A percentile compares a stretch with the other conserved stretches of the same genome.
Conservation (phyloP, 2,329 filamentous ascomycete genomes). For the Magnaporthiopsis poae region DNA sequence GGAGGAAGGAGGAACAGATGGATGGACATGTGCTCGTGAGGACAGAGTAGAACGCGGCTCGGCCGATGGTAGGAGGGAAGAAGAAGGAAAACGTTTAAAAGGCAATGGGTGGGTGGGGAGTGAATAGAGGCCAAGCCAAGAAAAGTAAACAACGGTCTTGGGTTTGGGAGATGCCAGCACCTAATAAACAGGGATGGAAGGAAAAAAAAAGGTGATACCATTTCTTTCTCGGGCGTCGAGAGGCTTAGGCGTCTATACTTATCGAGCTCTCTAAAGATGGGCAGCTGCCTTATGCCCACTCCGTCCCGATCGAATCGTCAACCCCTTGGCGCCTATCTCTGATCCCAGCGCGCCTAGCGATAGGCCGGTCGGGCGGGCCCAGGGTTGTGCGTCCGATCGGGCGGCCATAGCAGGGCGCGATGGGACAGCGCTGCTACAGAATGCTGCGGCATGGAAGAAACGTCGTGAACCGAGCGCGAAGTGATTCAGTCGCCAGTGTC, state of each 20-base stretch:
- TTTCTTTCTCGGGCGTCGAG: background rate
- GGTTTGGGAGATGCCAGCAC: background rate
- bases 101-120: no score
- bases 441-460: no score
- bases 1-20: background rate
- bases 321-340: background rate
- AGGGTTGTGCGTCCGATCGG: background rate
- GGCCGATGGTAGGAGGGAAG: background rate
- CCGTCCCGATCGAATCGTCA: background rate
- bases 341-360: background rate
- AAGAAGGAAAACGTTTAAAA: background rate
- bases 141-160: background rate
- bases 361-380: background rate
- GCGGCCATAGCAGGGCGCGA: background rate
- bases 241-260: background rate
- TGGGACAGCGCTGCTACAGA: no score
- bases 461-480: background rate
- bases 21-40: background rate
- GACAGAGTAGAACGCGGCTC: background rate
- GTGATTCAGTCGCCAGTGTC: background rate
- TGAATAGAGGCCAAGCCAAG: background rate
- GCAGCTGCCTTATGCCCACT: no score
- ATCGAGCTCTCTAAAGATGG: background rate
- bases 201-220: background rate
- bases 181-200: background rate